phyloP scores from a whole-genome alignment of 75 land plant species.

The Chamaecyparis obtusa region DNA sequence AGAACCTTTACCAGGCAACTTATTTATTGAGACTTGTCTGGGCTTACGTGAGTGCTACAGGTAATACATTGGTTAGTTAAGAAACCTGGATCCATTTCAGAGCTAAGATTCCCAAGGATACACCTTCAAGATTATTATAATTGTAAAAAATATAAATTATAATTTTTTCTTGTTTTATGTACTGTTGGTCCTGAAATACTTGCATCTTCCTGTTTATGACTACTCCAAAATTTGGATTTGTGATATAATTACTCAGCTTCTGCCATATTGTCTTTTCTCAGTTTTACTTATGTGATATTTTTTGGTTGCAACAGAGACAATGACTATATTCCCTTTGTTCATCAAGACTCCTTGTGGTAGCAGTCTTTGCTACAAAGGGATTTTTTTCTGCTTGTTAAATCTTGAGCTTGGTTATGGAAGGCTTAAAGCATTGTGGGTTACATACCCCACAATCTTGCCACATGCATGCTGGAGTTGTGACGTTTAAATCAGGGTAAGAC shows the following conservation, averaged over 20 bases:
- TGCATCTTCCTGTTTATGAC: neutral
- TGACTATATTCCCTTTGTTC: too few relatives aligned
- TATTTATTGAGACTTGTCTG: neutral
- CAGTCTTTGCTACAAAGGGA: too few relatives aligned
- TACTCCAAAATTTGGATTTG: neutral
- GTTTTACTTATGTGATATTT: neutral
- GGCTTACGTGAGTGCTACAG: neutral
- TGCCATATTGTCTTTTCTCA: neutral
- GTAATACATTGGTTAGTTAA: neutral
- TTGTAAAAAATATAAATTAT: neutral
- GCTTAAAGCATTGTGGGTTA: too few relatives aligned
- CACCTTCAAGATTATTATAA: neutral
- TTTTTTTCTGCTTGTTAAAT: too few relatives aligned
- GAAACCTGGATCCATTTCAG: neutral
- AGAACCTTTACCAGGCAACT: neutral
- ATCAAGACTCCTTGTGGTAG: too few relatives aligned
- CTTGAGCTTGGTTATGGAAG: too few relatives aligned
- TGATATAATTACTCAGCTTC: neutral
- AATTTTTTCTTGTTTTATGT: neutral
- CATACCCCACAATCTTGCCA: too few relatives aligned
- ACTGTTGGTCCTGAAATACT: neutral
- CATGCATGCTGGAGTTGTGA: too few relatives aligned
- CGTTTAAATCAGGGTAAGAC: too few relatives aligned
- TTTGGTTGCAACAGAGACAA: too few relatives aligned
- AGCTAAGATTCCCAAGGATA: neutral